Base-by-base conservation (phyloP, 2,329 filamentous ascomycete genomes). In the Hypoxylon sp. region DNA sequence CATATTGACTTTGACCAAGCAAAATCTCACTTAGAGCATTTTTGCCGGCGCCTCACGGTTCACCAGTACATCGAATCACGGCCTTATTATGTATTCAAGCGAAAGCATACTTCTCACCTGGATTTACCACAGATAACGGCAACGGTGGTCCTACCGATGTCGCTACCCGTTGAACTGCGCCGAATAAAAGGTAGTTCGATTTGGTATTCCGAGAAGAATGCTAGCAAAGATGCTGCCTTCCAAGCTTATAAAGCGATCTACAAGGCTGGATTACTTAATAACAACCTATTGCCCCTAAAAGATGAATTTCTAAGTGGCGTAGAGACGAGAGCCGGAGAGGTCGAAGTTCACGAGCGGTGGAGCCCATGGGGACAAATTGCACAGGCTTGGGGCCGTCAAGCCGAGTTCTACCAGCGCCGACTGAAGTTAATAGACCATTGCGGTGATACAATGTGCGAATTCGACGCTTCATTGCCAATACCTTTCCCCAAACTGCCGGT, bases 221-320 rank as follows among this genome's bases (percentile, higher is more conserved):
- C 94, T 0, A 89, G 85, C 72, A 93, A 92, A 75, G 95, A 98
- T 78, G 93, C 91, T 0, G 92, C 93, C 0, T 96, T 97, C 68
- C 88, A 93, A 75, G 92, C 94, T 0, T 97, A 95, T 75, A 80
- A 88, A 22, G 84, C 84, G 4, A 83, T 98, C 0, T 90, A 95
- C 76, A 73, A 87, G 6, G 90, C 87, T 27, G 91, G 91, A 0
- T 82, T 98, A 4, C 80, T 98, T 1, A 94, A 93, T 68, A 88
- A 97, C 13, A 85, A 97, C 73, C 80, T 98, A 0, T 83, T 97
- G 44, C 95, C 95, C 7, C 81, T 85, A 13, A 79, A 79, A 60
- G 79, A 82, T 1, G 82, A 83, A n/a, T 71, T 80, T 7, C 68
- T 78, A 2, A 74, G 79, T 2, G 80, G 79, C 0, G 72, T 85